These are phyloP conservation scores for Clathrus columnatus DNA, from an alignment of 768 basidiomycete genomes.

Conservation along the genomic window DNA sequence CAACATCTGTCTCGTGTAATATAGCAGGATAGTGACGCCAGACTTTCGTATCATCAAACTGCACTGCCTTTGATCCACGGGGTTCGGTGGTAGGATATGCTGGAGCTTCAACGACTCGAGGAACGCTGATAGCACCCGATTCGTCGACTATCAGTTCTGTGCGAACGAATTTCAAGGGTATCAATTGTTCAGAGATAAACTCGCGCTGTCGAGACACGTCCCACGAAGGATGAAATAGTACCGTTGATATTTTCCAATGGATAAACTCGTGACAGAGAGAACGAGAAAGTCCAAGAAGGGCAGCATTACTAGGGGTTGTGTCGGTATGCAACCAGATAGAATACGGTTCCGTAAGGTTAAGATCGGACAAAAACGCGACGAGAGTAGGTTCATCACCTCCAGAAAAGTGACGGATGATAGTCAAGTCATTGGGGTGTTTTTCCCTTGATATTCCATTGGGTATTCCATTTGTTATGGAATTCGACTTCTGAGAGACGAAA, in stretches of 20 bases:
- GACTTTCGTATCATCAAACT: not conserved
- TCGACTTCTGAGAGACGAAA: conserved; percentile 6
- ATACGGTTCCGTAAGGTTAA: not conserved
- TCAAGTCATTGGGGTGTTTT: no score
- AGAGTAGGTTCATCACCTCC: no score
- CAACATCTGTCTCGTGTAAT: conserved; percentile 7
- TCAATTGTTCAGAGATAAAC: not conserved
- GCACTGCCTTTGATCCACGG: not conserved
- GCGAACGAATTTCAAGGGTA: conserved; percentile 6
- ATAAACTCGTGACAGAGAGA: conserved; percentile 9
- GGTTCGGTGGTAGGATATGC: not conserved
- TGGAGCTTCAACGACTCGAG: conserved; percentile 9
- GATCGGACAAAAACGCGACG: conserved; percentile 6
- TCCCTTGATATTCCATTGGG: no score
- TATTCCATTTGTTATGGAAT: not conserved
- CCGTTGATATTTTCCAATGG: conserved; percentile 4
- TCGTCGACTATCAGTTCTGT: conserved; percentile 8
- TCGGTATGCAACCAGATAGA: conserved; percentile 6
- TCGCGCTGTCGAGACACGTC: not conserved
- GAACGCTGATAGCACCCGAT: conserved; percentile 4
- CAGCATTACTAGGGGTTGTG: not conserved
- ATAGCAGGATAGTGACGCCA: conserved; percentile 9
- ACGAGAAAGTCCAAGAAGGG: conserved; percentile 1
- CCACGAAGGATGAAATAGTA: conserved; percentile 8
- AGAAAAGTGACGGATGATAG: no score